Evolutionary conservation across 2,329 filamentous ascomycete species (phyloP), one percentile per base, ranked within the genome.

Genomic region (Sphaceloma murrayae): DNA sequence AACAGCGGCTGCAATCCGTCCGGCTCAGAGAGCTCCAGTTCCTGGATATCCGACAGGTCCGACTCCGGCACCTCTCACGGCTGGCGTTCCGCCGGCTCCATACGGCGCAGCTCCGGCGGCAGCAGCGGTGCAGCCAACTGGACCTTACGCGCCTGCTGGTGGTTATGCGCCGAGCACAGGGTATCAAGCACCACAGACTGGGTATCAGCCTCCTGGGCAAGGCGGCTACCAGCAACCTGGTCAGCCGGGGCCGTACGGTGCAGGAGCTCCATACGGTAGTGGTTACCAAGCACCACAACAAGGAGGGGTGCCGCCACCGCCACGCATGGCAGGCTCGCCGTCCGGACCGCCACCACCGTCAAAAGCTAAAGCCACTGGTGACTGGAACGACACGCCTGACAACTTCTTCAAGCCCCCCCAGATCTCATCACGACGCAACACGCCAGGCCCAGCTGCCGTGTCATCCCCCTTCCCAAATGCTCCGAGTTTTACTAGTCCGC

Each of bases 351-450:
- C 77, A 30, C 80, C 86, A 16, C 77, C 85, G 13, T 77, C 84
- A 7, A 78, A 77, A 56, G 69, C 76, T 46, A 80, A 79, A 57
- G 81, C 82, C 51, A 80, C 80, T 51, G 77, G 80, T 19, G 82
- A 84, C 54, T 98, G 91, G 91, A 98, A 98, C 54, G 91, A 98
- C 62, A 82, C 93, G 42, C 91, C 91, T 1, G 75, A 94, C 56
- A 83, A 67, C 46, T 78, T 96, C 53, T 60, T 67, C 34, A 85
- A 89, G 67, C 68, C 74, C 45, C 73, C 82, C n/a, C 52, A 56
- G 26, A 48, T 56, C 3, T 74, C 76, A 10, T 74, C 80, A 16
- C 78, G 88, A 52, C 77, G 81, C 58, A 72, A 73, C 34, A 95
- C 89, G 1, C 86, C 88, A 2, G 78, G 72, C 45, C 58, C 66